These are phyloP conservation scores for Pythium chondricola DNA, from an alignment of 352 stramenopile genomes.

Conservation along the genomic window DNA sequence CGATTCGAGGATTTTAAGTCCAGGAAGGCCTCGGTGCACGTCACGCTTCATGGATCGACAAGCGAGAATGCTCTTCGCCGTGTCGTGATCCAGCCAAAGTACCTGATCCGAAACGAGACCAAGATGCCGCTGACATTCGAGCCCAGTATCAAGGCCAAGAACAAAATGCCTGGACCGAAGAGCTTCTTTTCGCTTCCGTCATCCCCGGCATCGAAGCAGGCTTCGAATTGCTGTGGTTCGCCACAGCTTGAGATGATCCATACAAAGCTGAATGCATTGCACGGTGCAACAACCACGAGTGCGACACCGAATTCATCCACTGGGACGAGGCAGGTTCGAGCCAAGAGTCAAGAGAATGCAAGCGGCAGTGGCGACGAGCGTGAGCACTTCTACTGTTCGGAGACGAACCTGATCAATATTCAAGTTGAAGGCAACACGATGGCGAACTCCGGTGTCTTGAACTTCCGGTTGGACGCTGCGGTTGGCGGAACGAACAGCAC, in stretches of 20 bases:
- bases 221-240: conserved; percentile 41
- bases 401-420: conserved; percentile 53
- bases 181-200: conserved; percentile 51
- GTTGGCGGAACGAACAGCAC: conserved; percentile 57
- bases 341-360: neutral
- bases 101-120: conserved; percentile 58
- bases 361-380: conserved; percentile 25
- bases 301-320: neutral
- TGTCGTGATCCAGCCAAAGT: conserved; percentile 60
- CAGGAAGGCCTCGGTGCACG: conserved; percentile 51
- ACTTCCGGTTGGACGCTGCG: conserved; percentile 49
- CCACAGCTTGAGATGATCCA: conserved; percentile 67
- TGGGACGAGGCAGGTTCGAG: neutral
- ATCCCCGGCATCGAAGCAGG: conserved; percentile 31
- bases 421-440: conserved; percentile 58
- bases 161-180: conserved; percentile 51
- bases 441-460: conserved; percentile 39
- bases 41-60: conserved; percentile 48
- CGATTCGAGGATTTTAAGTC: conserved; percentile 52
- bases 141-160: conserved; percentile 40
- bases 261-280: conserved; percentile 56
- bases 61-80: conserved; percentile 37
- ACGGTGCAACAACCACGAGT: conserved; percentile 33
- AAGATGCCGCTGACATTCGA: conserved; percentile 45
- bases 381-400: conserved; percentile 67